Base-by-base conservation (phyloP, 1,139 yeast species). In the Suhomyces yuchorum region DNA sequence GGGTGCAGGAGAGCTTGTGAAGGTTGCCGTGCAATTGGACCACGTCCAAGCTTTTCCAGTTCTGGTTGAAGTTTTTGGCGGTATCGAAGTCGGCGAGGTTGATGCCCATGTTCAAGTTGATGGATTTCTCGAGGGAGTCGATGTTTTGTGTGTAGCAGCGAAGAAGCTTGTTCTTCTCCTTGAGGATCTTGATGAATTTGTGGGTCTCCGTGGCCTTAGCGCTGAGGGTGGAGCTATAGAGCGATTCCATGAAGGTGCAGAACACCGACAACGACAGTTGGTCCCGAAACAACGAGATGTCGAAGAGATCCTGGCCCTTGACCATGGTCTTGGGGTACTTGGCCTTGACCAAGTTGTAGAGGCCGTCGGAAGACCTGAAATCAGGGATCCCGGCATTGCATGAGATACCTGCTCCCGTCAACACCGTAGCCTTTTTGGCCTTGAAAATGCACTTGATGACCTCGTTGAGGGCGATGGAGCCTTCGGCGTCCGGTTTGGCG, bases 361-460 rank as follows among this genome's bases (percentile, higher is more conserved):
- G 75, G 2, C 98, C 98, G 55, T 86, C 83, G 15, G 84, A 73
- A 1, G 96, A 87, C 50, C 98, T 77, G 65, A 92, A 92, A 65
- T 92, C 98, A 1, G 98, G 98, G 47, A 92, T 92, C 0, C 98
- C 98, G 0, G 98, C 97, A 63, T 88, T 90, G 64, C 97, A 90
- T 22, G 97, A 89, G 50, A 92, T 89, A 1, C 98, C 98, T 1
- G 98, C 98, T 8, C 98, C 97, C 0, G 97, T 90, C 48, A 91
- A 75, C 8, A 85, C 75, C 11, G 85, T 71, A 40, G 84, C 71
- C 60, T 77, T 81, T 51, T 76, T 76, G 43, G 75, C 54, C 56
- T 83, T 73, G 55, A 69, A 73, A 11, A 86, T 70, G 43, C 58
- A 42, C 54, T 73, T 73, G 44, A 73, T 63, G 22, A 71, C 71